These are phyloP conservation scores for Lodderomyces pseudojiufengensis DNA, from an alignment of 1,139 yeast genomes.

Conservation along the genomic window DNA sequence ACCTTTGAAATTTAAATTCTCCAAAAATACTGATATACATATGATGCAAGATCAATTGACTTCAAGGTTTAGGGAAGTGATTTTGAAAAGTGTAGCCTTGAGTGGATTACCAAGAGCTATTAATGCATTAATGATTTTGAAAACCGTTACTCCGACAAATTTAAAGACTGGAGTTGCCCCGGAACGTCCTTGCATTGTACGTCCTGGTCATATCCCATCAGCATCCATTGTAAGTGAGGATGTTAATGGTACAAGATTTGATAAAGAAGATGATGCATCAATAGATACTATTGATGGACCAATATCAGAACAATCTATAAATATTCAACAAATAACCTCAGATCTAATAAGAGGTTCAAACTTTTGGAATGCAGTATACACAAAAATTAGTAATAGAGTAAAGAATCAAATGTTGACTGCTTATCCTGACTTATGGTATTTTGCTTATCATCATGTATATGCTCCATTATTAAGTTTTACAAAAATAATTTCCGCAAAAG, in stretches of 20 bases:
- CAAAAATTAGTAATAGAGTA: constrained; percentile 68
- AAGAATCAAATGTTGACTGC: constrained; percentile 64
- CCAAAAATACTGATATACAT: constrained; percentile 30
- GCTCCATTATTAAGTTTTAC: constrained; percentile 71
- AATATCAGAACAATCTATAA: constrained; percentile 30
- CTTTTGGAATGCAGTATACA: constrained; percentile 77
- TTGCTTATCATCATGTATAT: constrained; percentile 70
- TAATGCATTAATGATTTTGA: constrained; percentile 67
- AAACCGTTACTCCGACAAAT: constrained; percentile 59
- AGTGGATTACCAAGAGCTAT: constrained; percentile 84
- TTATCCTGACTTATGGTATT: constrained; percentile 82
- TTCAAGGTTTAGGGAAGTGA: constrained; percentile 65
- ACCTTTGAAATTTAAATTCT: constrained; percentile 37
- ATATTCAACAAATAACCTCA: constrained; percentile 23
- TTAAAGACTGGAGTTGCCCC: constrained; percentile 30
- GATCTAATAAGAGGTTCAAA: constrained; percentile 50
- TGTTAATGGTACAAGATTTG: constrained; percentile 35
- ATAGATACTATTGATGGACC: constrained; percentile 46
- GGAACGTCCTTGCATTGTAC: constrained; percentile 28
- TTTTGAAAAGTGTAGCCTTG: constrained; percentile 72
- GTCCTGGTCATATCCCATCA: constrained; percentile 36
- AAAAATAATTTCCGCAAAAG: constrained; percentile 59
- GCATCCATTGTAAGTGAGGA: constrained; percentile 42
- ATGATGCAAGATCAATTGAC: constrained; percentile 43
- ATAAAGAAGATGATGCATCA: constrained; percentile 13